Evolutionary conservation across 306 rosid species (phyloP), one percentile per base, ranked within the genome.

Genomic region (Quercus aquifolioides): DNA sequence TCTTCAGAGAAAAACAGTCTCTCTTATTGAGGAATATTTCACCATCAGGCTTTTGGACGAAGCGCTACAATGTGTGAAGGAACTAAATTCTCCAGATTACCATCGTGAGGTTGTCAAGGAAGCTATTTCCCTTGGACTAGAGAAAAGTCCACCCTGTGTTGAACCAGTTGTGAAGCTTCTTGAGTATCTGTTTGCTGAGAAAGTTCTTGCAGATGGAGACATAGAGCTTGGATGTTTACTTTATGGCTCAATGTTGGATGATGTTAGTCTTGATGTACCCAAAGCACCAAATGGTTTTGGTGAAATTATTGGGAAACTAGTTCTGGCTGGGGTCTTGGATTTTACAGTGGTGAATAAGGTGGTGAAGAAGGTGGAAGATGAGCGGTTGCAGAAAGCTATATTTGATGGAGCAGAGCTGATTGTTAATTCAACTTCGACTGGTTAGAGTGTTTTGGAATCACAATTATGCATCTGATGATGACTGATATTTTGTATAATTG

Each of bases 11-110:
- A 94, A 88, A 77, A 91, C 97, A 2, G 69, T 78, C 31, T 81
- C 92, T 57, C 94, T 94, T 79, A 81, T 94, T 79, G 94, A 94
- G 79, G 97, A 92, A 74, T 94, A 91, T 82, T 94, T 92, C 82
- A 71, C 78, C 77, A 65, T 94, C 18, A 71, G 82, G 74, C 76
- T 91, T 23, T 78, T 92, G 84, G 97, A 91, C 1, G 43, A 38
- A 38, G 43, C 43, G 43, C 43, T 38, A 0, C 43, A 38, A 10
- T 38, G 43, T 0, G 43, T 38, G 10, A 38, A 38, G 43, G 43
- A 38, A 6, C 43, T 38, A 38, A 38, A 38, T 38, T 7, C 2
- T 38, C 43, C 43, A 38, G 3, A 7, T 38, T 38, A 38, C 43
- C 43, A 2, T 11, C 43, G 0, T 2, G 43, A 38, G 43, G 11